Percentiles rank a stretch among this genome's conserved stretches.
Conservation (phyloP, 345 rosid species). For the Isatis tinctoria region DNA sequence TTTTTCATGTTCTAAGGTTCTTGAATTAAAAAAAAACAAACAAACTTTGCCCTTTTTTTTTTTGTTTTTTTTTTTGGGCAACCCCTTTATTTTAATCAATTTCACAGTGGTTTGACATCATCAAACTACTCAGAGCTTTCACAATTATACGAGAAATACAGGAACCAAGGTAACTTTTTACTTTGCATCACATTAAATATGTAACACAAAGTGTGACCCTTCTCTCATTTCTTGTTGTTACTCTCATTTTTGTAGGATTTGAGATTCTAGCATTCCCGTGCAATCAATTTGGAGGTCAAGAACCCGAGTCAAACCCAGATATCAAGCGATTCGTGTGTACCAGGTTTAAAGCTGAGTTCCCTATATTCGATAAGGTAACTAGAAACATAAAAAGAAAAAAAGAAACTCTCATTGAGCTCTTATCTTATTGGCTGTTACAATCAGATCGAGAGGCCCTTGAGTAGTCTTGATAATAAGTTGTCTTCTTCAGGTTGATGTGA, state of each 20-base stretch:
- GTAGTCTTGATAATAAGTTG: conserved; percentile 1
- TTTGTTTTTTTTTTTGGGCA: not conserved
- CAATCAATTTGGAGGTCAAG: conserved; percentile 88
- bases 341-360: conserved; percentile 78
- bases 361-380: conserved; percentile 71
- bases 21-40: not conserved
- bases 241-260: conserved; percentile 45
- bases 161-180: conserved; percentile 58
- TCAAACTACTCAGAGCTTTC: conserved; percentile 84
- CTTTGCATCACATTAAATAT: not conserved
- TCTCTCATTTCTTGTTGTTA: not conserved
- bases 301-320: conserved; percentile 73
- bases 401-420: not conserved
- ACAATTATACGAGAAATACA: conserved; percentile 70
- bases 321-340: conserved; percentile 73
- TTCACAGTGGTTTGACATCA: conserved; percentile 69
- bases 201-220: not conserved
- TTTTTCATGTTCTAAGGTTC: not conserved
- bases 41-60: not conserved
- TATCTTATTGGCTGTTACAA: not conserved
- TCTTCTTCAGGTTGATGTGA: conserved; percentile 63
- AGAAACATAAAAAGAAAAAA: not conserved
- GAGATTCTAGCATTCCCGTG: conserved; percentile 92
- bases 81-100: too few relatives aligned
- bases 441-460: not conserved